Conservation (phyloP, 169 alveolate genomes). For the Prorocentrum cordatum region DNA sequence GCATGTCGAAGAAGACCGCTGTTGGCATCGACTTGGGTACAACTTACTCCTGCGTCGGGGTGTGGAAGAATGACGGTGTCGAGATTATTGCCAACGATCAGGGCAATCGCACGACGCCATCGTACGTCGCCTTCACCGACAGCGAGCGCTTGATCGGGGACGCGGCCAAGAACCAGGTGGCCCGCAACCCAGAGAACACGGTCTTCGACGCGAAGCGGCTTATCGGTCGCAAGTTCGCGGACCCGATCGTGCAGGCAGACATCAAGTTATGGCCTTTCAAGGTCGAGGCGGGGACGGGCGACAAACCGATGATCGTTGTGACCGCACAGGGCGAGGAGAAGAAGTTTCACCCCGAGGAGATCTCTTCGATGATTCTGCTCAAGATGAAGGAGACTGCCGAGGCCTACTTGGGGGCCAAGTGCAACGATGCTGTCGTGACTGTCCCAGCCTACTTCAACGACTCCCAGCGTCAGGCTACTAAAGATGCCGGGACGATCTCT, state of each 20-base stretch:
- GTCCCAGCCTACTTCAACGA: constrained; percentile 99
- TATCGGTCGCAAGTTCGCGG: constrained; percentile 93
- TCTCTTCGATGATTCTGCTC: constrained; percentile 93
- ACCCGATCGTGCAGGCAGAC: constrained; percentile 90
- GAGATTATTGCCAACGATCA: constrained; percentile 96
- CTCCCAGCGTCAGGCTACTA: constrained; percentile 97
- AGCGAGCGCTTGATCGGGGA: constrained; percentile 94
- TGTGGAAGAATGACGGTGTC: constrained; percentile 92
- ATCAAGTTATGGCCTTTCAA: constrained; percentile 88
- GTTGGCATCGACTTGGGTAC: constrained; percentile 98
- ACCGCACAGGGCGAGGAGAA: constrained; percentile 83
- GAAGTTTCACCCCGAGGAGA: constrained; percentile 96
- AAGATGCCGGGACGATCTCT: constrained; percentile 97
- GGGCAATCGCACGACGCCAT: constrained; percentile 97
- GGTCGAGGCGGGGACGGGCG: constrained; percentile 78
- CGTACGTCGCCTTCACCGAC: constrained; percentile 96
- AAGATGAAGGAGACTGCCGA: constrained; percentile 97
- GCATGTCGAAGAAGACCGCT: constrained; percentile 70
- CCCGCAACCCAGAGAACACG: constrained; percentile 93
- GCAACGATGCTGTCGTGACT: constrained; percentile 94
- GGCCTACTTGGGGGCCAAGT: constrained; percentile 88
- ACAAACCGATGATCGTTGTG: constrained; percentile 90
- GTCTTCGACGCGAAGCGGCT: constrained; percentile 95
- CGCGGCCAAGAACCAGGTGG: constrained; percentile 94
- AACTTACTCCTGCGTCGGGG: constrained; percentile 95